Conservation (phyloP, 139 green algal genomes). For the Astrephomene gubernaculifera region DNA sequence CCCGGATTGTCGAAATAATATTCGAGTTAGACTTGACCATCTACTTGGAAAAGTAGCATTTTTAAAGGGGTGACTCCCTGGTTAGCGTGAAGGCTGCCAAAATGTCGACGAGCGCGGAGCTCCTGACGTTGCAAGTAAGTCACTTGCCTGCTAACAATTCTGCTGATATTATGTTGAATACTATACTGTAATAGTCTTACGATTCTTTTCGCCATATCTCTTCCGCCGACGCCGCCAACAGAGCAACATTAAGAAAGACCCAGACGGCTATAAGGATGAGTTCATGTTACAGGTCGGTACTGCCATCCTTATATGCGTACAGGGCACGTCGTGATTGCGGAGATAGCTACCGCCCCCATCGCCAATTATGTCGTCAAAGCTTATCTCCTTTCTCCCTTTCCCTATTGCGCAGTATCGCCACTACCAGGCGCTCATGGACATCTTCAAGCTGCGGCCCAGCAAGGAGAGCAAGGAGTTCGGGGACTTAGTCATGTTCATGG, state of each 20-base stretch:
- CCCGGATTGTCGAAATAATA: too few relatives aligned
- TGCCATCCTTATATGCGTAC: too few relatives aligned
- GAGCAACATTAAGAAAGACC: conserved; percentile 91
- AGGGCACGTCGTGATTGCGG: too few relatives aligned
- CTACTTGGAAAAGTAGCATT: too few relatives aligned
- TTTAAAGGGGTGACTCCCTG: too few relatives aligned
- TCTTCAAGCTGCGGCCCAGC: conserved; percentile 91
- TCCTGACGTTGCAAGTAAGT: conserved; percentile 5
- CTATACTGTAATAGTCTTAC: too few relatives aligned
- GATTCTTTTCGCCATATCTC: too few relatives aligned
- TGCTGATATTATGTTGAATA: background rate
- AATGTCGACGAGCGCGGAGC: conserved; percentile 34
- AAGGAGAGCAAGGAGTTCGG: conserved; percentile 86
- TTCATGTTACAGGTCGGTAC: conserved; percentile 88
- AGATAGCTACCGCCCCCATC: background rate
- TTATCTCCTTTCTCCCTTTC: too few relatives aligned
- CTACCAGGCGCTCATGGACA: conserved; percentile 84
- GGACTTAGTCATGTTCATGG: conserved; percentile 91
- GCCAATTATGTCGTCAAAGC: background rate
- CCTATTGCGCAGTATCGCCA: conserved; percentile 81
- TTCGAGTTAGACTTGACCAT: too few relatives aligned
- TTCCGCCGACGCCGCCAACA: conserved; percentile 61
- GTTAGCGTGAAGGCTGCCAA: background rate
- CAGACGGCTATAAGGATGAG: conserved; percentile 93
- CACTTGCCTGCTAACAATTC: background rate